Percentiles rank a stretch among this genome's conserved stretches.
Evolutionary conservation across 1,284 basidiomycete genomes (phyloP).

Genomic region (Amylostereum areolatum): DNA sequence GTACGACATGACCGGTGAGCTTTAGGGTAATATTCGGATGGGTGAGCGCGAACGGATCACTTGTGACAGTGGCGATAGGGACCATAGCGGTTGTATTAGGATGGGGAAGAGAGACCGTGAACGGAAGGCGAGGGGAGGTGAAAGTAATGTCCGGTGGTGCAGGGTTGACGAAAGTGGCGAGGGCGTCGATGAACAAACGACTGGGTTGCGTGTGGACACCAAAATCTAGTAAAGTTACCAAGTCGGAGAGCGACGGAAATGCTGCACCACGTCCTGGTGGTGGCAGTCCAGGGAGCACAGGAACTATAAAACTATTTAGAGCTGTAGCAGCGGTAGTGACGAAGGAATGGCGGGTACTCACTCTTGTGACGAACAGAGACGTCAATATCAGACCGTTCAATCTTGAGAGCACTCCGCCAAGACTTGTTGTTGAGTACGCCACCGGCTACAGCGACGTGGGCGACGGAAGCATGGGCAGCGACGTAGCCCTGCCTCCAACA

Average conservation of each 20-base stretch:
- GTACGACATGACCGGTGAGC: constrained; percentile 53
- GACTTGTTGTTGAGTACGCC: constrained; percentile 36
- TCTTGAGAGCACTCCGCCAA: constrained; percentile 46
- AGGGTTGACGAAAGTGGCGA: constrained; percentile 57
- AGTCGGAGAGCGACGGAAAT: constrained; percentile 48
- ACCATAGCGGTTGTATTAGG: constrained; percentile 21
- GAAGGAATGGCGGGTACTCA: constrained; percentile 26
- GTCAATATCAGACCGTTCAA: constrained; percentile 38
- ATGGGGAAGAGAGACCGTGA: constrained; percentile 46
- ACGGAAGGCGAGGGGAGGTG: constrained; percentile 51
- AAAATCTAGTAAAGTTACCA: constrained; percentile 57
- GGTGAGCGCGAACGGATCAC: constrained; percentile 49
- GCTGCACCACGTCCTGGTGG: constrained; percentile 43
- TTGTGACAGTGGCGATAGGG: constrained; percentile 47
- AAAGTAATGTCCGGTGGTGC: constrained; percentile 41
- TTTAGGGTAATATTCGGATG: constrained; percentile 62
- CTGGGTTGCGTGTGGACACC: constrained; percentile 40
- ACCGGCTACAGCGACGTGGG: constrained; percentile 41
- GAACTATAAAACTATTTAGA: constrained; percentile 37
- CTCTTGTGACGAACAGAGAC: constrained; percentile 44
- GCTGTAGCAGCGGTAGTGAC: background rate
- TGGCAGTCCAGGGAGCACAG: constrained; percentile 59
- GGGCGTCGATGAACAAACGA: constrained; percentile 41
- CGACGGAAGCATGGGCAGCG: constrained; percentile 36
- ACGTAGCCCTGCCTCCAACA: constrained; percentile 53